Evolutionary conservation across 2,329 filamentous ascomycete genomes (phyloP), one percentile per base, ranked within the genome.

Genomic region (Graphiopsis chlorocephala): DNA sequence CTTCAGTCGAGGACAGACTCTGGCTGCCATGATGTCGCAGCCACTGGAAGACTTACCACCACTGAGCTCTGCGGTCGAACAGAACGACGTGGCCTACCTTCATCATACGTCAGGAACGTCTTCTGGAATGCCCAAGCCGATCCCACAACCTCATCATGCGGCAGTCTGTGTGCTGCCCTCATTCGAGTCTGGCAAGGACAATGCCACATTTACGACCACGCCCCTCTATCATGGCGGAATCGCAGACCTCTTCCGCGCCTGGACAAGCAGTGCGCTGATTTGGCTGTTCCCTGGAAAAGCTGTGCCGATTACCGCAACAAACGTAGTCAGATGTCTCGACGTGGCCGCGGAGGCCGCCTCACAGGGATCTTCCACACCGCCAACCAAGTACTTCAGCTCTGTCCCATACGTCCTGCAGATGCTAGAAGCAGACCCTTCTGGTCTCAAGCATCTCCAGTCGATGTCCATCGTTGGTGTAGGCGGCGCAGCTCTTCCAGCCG

Each of bases 21-120:
- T 58, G 10, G 28, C 33, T 25, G 42, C 45, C n/a, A 11, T 45
- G 8, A 29, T 53, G 20, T 15, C n/a, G 31, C 45, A 15, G 12
- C 25, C 15, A 26, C 26, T 25, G 25, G 26, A 11, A 45, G 25
- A 55, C 17, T 17, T 55, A 38, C 31, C 60, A 4, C 17, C 42
- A 31, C 53, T 28, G 3, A 48, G 26, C 42, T 58, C 63, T 3
- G 28, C 58, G 10, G 62, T 73, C n/a, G 66, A 71, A 8, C 72
- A 76, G 8, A 68, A 69, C 1, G 79, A 83, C 14, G 72, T 82
- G 15, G 86, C 86, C 0, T 89, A 87, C 71, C 76, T 87, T 26
- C 83, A 84, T 68, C 87, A 90, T 69, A 88, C 86, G 0, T 90
- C 87, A 0, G 87, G 87, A 0, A 90, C 88, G 2, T 88, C 86